Evolutionary conservation across 169 alveolate genomes (phyloP), one percentile per base, ranked within the genome.

Genomic region (Plasmodium inui): DNA sequence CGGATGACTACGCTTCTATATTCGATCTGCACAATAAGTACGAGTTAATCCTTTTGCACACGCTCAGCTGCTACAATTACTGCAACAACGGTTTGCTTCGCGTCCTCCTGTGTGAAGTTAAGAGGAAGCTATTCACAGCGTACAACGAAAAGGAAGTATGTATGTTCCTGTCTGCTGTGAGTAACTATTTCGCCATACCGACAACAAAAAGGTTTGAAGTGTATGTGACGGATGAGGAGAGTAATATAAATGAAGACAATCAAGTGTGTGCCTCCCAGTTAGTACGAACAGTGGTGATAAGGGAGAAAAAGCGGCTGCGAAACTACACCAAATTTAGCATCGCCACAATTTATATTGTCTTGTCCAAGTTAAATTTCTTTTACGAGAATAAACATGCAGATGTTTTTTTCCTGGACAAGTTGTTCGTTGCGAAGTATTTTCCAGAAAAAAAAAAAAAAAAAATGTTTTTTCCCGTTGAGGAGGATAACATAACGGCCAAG

Each of bases 121-220:
- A 85, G 22, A 50, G 61, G 34, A 85, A 85, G 41, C 14, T 85
- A 17, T 19, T 30, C 19, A 50, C 17, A 12, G 8, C 44, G 19
- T 85, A 85, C 5, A 85, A 28, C n/a, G 93, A 85, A 72, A 85
- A 73, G 61, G 93, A 85, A 74, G 80, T 85, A 14, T 85, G 93
- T 32, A 85, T 85, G 93, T 37, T 85, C 41, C 12, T 85, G 7
- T 50, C 37, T 10, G 34, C 81, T 4, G 46, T 85, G 5, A 46
- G 85, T 32, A 55, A 85, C 28, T 85, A 50, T 53, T 28, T 85
- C 14, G 83, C 44, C 61, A 46, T 85, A 10, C 50, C 44, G 30
- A 85, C 78, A 73, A 32, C 50, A n/a, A 73, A 85, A 74, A 34
- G 39, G 14, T 85, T 85, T 74, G 85, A 74, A 22, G 74, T 73